Percentiles rank a stretch among this genome's conserved stretches.
phyloP scores from a whole-genome alignment of 1,139 yeast genomes.

The Candida sojae region DNA sequence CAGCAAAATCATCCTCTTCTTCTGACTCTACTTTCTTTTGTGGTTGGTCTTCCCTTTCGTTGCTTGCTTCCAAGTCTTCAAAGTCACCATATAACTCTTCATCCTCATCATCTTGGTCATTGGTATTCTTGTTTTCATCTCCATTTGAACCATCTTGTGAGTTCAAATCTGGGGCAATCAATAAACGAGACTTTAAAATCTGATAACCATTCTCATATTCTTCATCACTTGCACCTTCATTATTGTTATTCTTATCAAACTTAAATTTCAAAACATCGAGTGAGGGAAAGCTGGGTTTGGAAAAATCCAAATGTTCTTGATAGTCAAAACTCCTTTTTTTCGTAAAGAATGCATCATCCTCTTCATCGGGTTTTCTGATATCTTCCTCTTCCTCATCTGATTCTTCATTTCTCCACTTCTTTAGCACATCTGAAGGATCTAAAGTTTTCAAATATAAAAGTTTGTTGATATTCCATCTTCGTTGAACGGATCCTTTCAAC shows the following conservation, averaged over 20 bases:
- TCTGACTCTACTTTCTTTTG: conserved; percentile 7
- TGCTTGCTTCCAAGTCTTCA: conserved; percentile 69
- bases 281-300: conserved; percentile 41
- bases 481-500: conserved; percentile 38
- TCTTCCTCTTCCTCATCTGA: conserved; percentile 54
- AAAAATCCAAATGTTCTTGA: conserved; percentile 33
- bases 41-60: conserved; percentile 21
- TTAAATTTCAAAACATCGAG: conserved; percentile 53
- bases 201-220: conserved; percentile 50
- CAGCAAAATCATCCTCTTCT: conserved; percentile 44
- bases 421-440: conserved; percentile 72
- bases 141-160: conserved; percentile 32
- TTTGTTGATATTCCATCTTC: conserved; percentile 80
- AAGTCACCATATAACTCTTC: conserved; percentile 74
- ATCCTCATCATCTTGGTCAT: conserved; percentile 40
- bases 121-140: conserved; percentile 32
- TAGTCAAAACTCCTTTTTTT: conserved; percentile 42
- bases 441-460: conserved; percentile 76
- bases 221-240: conserved; percentile 32
- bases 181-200: conserved; percentile 57
- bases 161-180: conserved; percentile 63
- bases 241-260: conserved; percentile 45
- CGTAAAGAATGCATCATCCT: conserved; percentile 49
- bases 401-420: conserved; percentile 64
- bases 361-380: conserved; percentile 51